phyloP scores from a whole-genome alignment of 2,329 filamentous ascomycete species.

The Cordyceps cicadae region DNA sequence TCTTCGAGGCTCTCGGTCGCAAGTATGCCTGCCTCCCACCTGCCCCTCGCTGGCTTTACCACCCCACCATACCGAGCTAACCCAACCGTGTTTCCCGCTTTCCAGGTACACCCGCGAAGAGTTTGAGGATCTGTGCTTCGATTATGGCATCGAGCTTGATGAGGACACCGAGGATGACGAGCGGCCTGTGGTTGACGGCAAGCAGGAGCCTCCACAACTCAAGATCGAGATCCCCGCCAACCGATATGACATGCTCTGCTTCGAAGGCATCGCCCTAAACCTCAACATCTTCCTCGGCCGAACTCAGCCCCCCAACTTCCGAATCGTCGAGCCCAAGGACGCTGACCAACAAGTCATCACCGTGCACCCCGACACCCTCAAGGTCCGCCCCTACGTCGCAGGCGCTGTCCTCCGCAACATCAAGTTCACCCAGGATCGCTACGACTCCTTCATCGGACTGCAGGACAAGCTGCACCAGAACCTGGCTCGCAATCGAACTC shows the following conservation, averaged over 20 bases:
- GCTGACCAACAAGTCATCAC: conserved; percentile 73
- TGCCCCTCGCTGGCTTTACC: conserved; percentile 12
- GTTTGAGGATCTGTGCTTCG: conserved; percentile 96
- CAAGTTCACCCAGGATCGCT: conserved; percentile 82
- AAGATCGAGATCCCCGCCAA: conserved; percentile 99
- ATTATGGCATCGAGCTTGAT: conserved; percentile 96
- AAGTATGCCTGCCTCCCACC: conserved; percentile 44
- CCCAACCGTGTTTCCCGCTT: conserved; percentile 2
- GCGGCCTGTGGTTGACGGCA: conserved; percentile 64
- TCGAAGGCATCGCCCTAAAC: conserved; percentile 92
- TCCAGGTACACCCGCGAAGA: conserved; percentile 78
- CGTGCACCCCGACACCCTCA: conserved; percentile 64
- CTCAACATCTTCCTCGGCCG: conserved; percentile 88
- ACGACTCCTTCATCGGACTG: conserved; percentile 94
- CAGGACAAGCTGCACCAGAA: conserved; percentile 99
- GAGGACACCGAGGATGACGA: conserved; percentile 80
- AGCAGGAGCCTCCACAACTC: conserved; percentile 81
- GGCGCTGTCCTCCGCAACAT: conserved; percentile 84
- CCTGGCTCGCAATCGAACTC: conserved; percentile 79
- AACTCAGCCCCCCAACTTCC: conserved; percentile 69
- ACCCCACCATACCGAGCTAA: conserved; percentile 15
- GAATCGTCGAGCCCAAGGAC: conserved; percentile 60
- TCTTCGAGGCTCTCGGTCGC: conserved; percentile 86
- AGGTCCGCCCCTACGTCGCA: conserved; percentile 80
- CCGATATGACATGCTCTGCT: conserved; percentile 89